Base-by-base conservation (phyloP, 768 basidiomycete genomes). In the Lactarius sanguifluus region DNA sequence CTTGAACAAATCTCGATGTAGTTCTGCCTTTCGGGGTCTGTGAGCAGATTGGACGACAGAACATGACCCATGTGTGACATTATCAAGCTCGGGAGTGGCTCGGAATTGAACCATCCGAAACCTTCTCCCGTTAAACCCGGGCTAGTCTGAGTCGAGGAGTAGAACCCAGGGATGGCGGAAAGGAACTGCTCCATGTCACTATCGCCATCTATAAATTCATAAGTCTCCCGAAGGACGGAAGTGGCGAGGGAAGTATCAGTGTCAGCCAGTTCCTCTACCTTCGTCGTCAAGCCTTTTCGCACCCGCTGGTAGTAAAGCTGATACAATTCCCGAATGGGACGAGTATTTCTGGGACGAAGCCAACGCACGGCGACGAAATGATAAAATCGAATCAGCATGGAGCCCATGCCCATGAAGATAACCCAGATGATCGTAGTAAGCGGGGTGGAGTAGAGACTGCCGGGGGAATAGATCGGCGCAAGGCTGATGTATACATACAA, bases 181-280 rank as follows among this genome's bases (percentile, higher is more conserved):
- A 45, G 20, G 45, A 66, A 66, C 10, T 57, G 32, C 55, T 57
- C 54, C 41, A 57, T 18, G 3, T 66, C 65, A 38, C 57, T 30
- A 23, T 61, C 65, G 2, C 55, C 32, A 30, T 36, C 43, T 25
- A 61, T 12, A 25, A 34, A 45, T 13, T 47, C 16, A 28, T 57
- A 56, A 8, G 45, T 12, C 38, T 54, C 50, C 0, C 34, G 61
- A 18, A 66, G 15, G 5, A 36, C 47, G 1, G 16, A 34, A 12
- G 30, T 18, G 10, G 62, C 65, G 15, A 66, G 65, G 28, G n/a
- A n/a, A n/a, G n/a, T n/a, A n/a, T n/a, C n/a, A n/a, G 36, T 15
- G 20, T 62, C n/a, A 13, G 61, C 55, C 3, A 62, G 30, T 1
- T 43, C 52, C 30, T 66, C 65, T 16, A 62, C 43, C 20, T 65